Percentiles rank a stretch among this genome's conserved stretches.
These are phyloP conservation scores for Cytospora paraplurivora DNA, from an alignment of 2,329 filamentous ascomycete genomes.

Conservation along the genomic window DNA sequence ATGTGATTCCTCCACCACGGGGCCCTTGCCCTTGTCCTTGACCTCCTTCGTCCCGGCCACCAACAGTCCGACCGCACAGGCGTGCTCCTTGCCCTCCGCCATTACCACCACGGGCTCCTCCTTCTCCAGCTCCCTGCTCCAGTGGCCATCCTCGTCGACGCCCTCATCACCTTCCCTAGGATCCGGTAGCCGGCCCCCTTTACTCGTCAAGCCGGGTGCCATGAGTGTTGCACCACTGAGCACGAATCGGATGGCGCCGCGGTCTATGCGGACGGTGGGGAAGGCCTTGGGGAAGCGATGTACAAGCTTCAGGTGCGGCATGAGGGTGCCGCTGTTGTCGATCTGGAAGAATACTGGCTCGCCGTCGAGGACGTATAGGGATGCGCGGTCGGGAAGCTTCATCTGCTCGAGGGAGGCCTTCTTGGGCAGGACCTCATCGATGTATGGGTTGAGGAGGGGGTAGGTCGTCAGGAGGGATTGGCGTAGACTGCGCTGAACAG, in stretches of 20 bases:
- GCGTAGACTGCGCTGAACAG: conserved; percentile 84
- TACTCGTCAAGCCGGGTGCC: conserved; percentile 87
- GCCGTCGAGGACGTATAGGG: conserved; percentile 80
- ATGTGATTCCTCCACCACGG: conserved; percentile 91
- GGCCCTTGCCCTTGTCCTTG: conserved; percentile 91
- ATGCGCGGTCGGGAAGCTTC: conserved; percentile 89
- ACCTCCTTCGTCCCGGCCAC: conserved; percentile 88
- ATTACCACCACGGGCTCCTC: conserved; percentile 85
- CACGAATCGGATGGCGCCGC: conserved; percentile 95
- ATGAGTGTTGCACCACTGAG: conserved; percentile 91
- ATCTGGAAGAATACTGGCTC: conserved; percentile 91
- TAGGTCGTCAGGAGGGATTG: conserved; percentile 81
- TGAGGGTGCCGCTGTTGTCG: conserved; percentile 65
- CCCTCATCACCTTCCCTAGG: conserved; percentile 46
- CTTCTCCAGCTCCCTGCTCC: conserved; percentile 70
- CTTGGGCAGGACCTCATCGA: conserved; percentile 94
- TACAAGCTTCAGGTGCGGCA: conserved; percentile 86
- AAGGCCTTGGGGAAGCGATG: conserved; percentile 88
- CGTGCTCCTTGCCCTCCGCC: conserved; percentile 91
- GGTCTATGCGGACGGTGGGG: conserved; percentile 84
- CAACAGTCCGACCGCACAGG: conserved; percentile 83
- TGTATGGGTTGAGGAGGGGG: conserved; percentile 80
- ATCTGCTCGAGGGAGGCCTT: conserved; percentile 88
- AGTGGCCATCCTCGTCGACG: conserved; percentile 54
- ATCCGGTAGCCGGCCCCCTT: conserved; percentile 77